Evolutionary conservation across 2,329 filamentous ascomycete species (phyloP), one percentile per base, ranked within the genome.

Genomic region (Dactylonectria estremocensis): DNA sequence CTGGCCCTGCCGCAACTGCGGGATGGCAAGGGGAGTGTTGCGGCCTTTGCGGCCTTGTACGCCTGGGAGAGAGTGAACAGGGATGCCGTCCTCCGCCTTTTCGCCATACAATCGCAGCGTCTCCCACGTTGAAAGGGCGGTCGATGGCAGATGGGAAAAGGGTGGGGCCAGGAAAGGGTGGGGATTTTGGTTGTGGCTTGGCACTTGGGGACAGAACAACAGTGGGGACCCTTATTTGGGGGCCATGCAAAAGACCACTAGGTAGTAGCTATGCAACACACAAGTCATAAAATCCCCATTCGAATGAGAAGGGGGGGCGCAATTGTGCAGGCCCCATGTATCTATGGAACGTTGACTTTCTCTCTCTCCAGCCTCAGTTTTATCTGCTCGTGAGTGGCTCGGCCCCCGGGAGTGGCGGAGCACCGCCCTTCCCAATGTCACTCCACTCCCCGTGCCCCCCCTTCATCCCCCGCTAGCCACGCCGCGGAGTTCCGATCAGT

Each of bases 81-180:
- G 35, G 37, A 16, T 55, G 45, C 56, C 52, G 67, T 58, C 73
- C 68, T 75, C 73, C 73, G 73, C 73, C 73, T 75, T 75, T 75
- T 75, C 73, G 49, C 60, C 73, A 74, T 67, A 64, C 62, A 67
- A 73, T 69, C 67, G 48, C 48, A 55, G 63, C 62, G 68, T 72
- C 69, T 59, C 61, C 45, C 69, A 75, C 69, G 66, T 74, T 75
- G 73, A 73, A 72, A 66, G 69, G 55, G 45, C 33, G 2, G 22
- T 66, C 56, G 52, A 49, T 69, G 63, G 66, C 69, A 57, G 61
- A 59, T 53, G 68, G 70, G 64, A 64, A 64, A 67, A 69, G 58
- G 66, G 61, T 66, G 69, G 59, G 69, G 67, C 61, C 55, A 64
- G 69, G 54, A 28, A 28, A 28, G 24, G 24, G 24, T 28, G 24